Evolutionary conservation across 257 asterid genomes (phyloP).

Genomic region (Salvia splendens): DNA sequence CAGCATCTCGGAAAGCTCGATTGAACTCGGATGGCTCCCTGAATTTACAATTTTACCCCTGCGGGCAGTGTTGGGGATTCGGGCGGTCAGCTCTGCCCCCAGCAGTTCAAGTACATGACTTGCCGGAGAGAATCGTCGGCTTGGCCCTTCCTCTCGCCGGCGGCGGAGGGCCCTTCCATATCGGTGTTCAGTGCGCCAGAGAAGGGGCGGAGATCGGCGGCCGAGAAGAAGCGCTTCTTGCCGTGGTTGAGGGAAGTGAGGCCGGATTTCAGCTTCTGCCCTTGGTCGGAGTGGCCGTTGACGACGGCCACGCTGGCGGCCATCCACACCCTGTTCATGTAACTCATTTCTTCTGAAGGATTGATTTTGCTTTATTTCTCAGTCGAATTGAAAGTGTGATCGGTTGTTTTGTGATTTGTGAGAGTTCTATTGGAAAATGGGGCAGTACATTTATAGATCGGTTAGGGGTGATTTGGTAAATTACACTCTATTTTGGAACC

Average conservation of each 20-base stretch:
- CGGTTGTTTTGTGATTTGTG: background rate
- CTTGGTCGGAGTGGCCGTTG: slow-evolving; percentile 72
- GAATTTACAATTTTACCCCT: slow-evolving; percentile 25
- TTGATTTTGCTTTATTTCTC: background rate
- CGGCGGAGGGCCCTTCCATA: slow-evolving; percentile 31
- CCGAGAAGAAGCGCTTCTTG: slow-evolving; percentile 43
- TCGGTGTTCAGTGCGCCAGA: slow-evolving; percentile 49
- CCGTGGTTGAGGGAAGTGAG: slow-evolving; percentile 52
- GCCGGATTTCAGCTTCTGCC: slow-evolving; percentile 56
- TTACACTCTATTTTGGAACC: background rate
- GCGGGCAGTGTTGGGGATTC: background rate
- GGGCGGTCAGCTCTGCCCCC: slow-evolving; percentile 41
- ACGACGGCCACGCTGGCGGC: slow-evolving; percentile 74
- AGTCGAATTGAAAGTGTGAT: no score
- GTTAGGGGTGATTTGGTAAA: slow-evolving; percentile 19
- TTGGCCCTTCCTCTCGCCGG: slow-evolving; percentile 41
- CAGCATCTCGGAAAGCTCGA: slow-evolving; percentile 32
- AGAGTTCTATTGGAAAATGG: background rate
- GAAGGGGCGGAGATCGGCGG: slow-evolving; percentile 51
- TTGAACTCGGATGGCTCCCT: slow-evolving; percentile 16
- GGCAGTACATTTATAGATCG: slow-evolving; percentile 20
- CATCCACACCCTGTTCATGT: slow-evolving; percentile 62
- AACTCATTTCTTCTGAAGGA: slow-evolving; percentile 31
- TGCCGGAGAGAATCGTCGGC: slow-evolving; percentile 74
- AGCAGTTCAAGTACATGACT: slow-evolving; percentile 83